Percentiles rank a stretch among this genome's conserved stretches.
Evolutionary conservation across 75 land plant genomes (phyloP).

Genomic region (Pinus taeda): DNA sequence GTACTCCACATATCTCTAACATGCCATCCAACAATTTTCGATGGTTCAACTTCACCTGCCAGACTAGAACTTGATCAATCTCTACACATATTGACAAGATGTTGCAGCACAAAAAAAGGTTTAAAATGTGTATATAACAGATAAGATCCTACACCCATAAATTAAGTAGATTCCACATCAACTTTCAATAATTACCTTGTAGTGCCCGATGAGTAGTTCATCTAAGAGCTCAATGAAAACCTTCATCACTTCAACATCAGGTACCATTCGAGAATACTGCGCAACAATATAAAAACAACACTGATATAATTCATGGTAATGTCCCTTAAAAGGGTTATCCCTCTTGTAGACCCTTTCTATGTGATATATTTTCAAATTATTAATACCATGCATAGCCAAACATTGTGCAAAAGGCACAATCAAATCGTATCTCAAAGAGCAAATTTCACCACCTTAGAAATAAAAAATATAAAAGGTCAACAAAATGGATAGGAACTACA

Average conservation of each 20-base stretch:
- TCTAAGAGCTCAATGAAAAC: conserved; percentile 74
- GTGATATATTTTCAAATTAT: conserved; percentile 71
- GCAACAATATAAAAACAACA: conserved; percentile 97
- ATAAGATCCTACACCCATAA: background rate
- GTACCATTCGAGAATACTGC: conserved; percentile 66
- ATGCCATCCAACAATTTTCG: conserved; percentile 80
- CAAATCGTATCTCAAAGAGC: conserved; percentile 82
- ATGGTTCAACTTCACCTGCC: conserved; percentile 87
- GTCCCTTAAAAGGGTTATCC: conserved; percentile 87
- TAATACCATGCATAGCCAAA: conserved; percentile 78
- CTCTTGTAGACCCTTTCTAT: conserved; percentile 85
- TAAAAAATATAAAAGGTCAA: background rate
- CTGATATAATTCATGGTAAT: conserved; percentile 91
- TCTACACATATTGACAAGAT: background rate
- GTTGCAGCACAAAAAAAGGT: background rate
- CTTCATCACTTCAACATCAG: conserved; percentile 81
- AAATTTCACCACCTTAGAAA: conserved; percentile 92
- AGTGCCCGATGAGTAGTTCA: conserved; percentile 73
- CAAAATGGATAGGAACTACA: background rate
- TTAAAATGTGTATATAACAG: background rate
- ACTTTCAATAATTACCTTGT: conserved; percentile 53
- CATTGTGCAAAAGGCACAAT: conserved; percentile 92
- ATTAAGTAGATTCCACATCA: background rate
- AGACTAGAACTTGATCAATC: background rate
- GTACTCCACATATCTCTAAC: too few species aligned